Conservation (phyloP, 2,329 filamentous ascomycete genomes). For the Tolypocladium album region DNA sequence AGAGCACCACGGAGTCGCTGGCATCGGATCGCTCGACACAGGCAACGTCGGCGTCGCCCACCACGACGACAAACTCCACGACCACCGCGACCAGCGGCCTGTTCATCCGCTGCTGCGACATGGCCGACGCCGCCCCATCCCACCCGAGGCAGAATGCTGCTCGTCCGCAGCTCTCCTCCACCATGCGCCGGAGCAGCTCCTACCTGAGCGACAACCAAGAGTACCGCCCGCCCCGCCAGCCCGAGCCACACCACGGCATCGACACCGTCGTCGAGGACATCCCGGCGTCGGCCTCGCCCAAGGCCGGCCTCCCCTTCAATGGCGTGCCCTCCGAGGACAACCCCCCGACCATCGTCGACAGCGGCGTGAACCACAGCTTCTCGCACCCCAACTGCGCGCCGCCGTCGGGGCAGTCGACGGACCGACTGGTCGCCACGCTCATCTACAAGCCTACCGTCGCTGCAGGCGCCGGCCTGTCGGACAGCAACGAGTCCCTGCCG, state of each 20-base stretch:
- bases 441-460: conserved; percentile 42
- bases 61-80: neutral
- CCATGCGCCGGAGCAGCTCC: conserved; percentile 46
- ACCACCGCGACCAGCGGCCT: too few species aligned
- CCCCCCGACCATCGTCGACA: conserved; percentile 50
- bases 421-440: conserved; percentile 50
- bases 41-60: neutral
- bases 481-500: conserved; percentile 27
- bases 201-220: conserved; percentile 55
- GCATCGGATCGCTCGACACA: neutral
- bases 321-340: conserved; percentile 49
- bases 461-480: conserved; percentile 7
- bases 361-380: conserved; percentile 49
- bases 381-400: conserved; percentile 55
- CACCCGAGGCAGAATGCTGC: conserved; percentile 20
- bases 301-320: conserved; percentile 39
- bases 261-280: conserved; percentile 53
- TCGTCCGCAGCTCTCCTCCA: conserved; percentile 36
- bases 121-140: conserved; percentile 17
- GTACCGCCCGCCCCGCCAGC: conserved; percentile 44
- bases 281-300: conserved; percentile 26
- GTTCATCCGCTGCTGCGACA: conserved; percentile 8
- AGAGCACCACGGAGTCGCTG: neutral
- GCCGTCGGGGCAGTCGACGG: conserved; percentile 31
- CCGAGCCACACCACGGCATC: conserved; percentile 49